Evolutionary conservation across 768 basidiomycete species (phyloP).

Genomic region (Collybia sp.): DNA sequence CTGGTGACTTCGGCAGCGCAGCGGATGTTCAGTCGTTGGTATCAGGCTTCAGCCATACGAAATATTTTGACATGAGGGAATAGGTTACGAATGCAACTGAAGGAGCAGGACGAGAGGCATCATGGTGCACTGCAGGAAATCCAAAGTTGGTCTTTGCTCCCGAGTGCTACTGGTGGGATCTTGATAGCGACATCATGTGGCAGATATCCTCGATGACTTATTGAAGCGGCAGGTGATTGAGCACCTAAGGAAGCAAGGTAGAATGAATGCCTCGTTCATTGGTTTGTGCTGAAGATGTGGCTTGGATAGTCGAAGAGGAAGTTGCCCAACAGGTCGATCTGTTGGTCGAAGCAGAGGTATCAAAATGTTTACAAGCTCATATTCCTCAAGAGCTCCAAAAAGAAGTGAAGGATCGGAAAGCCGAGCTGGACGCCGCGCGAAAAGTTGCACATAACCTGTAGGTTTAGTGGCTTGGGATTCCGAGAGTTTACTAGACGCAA

Average conservation of each 20-base stretch:
- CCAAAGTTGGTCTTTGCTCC: constrained; percentile 27
- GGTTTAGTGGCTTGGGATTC: constrained; percentile 14
- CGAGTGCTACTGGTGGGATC: not conserved
- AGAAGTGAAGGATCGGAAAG: constrained; percentile 38
- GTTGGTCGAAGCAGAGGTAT: constrained; percentile 47
- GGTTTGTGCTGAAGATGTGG: constrained; percentile 1
- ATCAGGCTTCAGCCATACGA: not conserved
- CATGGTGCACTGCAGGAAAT: constrained; percentile 43
- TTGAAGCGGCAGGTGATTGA: constrained; percentile 39
- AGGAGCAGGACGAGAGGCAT: constrained; percentile 37
- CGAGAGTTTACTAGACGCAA: not conserved
- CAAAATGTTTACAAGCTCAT: constrained; percentile 36
- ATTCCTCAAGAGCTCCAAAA: constrained; percentile 46
- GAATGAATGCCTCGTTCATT: constrained; percentile 4
- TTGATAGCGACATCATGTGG: not conserved
- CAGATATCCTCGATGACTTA: constrained; percentile 44
- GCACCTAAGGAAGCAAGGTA: constrained; percentile 41
- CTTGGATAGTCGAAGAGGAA: constrained; percentile 38
- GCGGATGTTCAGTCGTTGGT: too few relatives aligned
- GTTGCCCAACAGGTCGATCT: constrained; percentile 44
- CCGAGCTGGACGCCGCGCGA: constrained; percentile 40
- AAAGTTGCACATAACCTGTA: constrained; percentile 54
- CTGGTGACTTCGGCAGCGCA: constrained; percentile 7
- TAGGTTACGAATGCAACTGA: constrained; percentile 41
- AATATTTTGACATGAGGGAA: not conserved